Conservation (phyloP, 2,329 filamentous ascomycete genomes). For the Huntiella abstrusa region DNA sequence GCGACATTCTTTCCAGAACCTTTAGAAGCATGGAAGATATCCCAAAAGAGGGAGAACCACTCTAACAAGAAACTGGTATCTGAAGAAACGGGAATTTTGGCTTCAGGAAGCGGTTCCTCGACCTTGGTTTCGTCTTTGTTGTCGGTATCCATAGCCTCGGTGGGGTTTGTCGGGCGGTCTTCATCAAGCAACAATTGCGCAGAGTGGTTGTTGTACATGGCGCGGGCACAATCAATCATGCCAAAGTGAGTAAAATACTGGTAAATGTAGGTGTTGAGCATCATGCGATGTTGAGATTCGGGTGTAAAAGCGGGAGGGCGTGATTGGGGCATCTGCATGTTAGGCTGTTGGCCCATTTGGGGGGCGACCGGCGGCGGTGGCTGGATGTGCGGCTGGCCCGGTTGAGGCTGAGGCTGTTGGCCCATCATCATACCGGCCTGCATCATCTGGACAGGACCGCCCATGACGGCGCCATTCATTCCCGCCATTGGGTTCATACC, state of each 20-base stretch:
- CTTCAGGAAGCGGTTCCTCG: constrained; percentile 61
- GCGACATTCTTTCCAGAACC: constrained; percentile 52
- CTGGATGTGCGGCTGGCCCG: constrained; percentile 13
- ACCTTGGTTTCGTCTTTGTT: constrained; percentile 60
- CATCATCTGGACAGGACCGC: constrained; percentile 5
- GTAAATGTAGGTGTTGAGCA: constrained; percentile 76
- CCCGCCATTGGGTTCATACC: constrained; percentile 49
- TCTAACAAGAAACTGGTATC: constrained; percentile 77
- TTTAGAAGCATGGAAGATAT: constrained; percentile 55
- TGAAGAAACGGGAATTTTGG: constrained; percentile 41
- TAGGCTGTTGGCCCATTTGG: constrained; percentile 4
- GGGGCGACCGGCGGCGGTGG: neutral
- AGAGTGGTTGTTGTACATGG: constrained; percentile 38
- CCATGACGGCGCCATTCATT: constrained; percentile 50
- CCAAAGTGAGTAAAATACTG: constrained; percentile 76
- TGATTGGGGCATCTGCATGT: constrained; percentile 18
- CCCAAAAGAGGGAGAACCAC: constrained; percentile 97
- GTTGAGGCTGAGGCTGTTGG: constrained; percentile 19
- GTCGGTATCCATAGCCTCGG: constrained; percentile 68
- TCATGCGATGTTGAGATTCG: constrained; percentile 31
- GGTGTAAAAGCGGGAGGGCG: constrained; percentile 15
- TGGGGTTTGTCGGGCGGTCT: constrained; percentile 41
- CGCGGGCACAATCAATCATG: constrained; percentile 68
- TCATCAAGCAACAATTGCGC: constrained; percentile 31
- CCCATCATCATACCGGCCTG: constrained; percentile 4